Evolutionary conservation across 177 flowering plant species (phyloP).

Genomic region (Tripterygium wilfordii): DNA sequence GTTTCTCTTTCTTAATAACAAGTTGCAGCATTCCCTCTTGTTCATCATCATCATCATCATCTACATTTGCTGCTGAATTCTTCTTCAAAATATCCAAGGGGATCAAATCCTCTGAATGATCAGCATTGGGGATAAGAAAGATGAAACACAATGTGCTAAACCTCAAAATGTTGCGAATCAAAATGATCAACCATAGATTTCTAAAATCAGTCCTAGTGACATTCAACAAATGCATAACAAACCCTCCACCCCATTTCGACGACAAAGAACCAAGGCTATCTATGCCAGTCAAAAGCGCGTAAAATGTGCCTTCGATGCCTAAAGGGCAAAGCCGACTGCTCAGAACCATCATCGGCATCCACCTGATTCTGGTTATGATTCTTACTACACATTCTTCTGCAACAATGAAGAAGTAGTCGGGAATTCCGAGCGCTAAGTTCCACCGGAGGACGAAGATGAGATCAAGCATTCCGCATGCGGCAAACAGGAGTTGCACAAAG

Average conservation of each 20-base stretch:
- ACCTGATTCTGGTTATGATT: slow-evolving; percentile 43
- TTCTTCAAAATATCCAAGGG: slow-evolving; percentile 5
- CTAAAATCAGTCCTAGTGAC: slow-evolving; percentile 62
- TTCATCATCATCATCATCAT: slow-evolving; percentile 13
- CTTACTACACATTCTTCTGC: slow-evolving; percentile 42
- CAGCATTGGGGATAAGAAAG: slow-evolving; percentile 56
- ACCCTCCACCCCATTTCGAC: slow-evolving; percentile 59
- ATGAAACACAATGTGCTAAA: slow-evolving; percentile 14
- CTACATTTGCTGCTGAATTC: not conserved
- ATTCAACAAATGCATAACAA: slow-evolving; percentile 44
- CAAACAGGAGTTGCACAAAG: slow-evolving; percentile 54
- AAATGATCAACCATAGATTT: slow-evolving; percentile 53
- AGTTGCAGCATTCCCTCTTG: too few relatives aligned
- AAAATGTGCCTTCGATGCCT: slow-evolving; percentile 81
- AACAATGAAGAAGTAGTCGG: slow-evolving; percentile 56
- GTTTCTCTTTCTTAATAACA: slow-evolving; percentile 5
- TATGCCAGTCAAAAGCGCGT: slow-evolving; percentile 72
- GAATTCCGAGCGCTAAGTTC: slow-evolving; percentile 55
- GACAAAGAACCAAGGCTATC: slow-evolving; percentile 55
- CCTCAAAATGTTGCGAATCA: slow-evolving; percentile 47
- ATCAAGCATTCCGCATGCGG: slow-evolving; percentile 54
- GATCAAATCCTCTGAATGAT: slow-evolving; percentile 17
- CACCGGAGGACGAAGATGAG: slow-evolving; percentile 53
- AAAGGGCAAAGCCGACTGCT: slow-evolving; percentile 62
- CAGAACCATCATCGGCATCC: slow-evolving; percentile 73